A percentile compares a stretch with the other conserved stretches of the same genome.
Conservation (phyloP, 2,329 filamentous ascomycete species). For the Mariannaea sp. region DNA sequence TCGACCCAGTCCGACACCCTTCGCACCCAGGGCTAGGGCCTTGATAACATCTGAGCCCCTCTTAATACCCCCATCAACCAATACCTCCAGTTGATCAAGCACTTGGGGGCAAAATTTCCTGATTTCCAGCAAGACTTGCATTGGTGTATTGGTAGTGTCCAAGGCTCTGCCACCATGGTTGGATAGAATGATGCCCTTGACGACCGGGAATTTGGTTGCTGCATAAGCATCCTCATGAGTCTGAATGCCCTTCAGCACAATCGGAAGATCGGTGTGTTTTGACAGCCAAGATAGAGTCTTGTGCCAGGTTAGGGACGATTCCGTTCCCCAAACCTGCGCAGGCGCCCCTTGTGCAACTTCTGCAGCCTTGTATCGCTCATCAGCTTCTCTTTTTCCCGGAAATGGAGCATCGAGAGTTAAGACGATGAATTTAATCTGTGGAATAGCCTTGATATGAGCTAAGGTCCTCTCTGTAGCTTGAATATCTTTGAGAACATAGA, state of each 20-base stretch:
- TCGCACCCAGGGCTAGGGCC: conserved; percentile 67
- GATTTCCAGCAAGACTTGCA: conserved; percentile 66
- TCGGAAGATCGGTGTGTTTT: conserved; percentile 57
- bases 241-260: conserved; percentile 73
- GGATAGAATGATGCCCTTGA: conserved; percentile 60
- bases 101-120: conserved; percentile 63
- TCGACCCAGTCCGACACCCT: conserved; percentile 64
- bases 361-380: conserved; percentile 50
- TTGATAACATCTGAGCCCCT: conserved; percentile 71
- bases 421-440: conserved; percentile 65
- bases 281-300: conserved; percentile 43
- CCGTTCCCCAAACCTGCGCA: conserved; percentile 59
- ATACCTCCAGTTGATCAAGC: conserved; percentile 63
- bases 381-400: conserved; percentile 57
- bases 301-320: conserved; percentile 67
- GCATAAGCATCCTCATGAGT: conserved; percentile 64
- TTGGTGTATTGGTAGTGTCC: conserved; percentile 56
- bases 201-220: conserved; percentile 58
- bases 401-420: conserved; percentile 64
- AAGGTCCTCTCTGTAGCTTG: conserved; percentile 43
- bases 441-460: conserved; percentile 68
- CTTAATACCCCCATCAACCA: conserved; percentile 66
- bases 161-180: conserved; percentile 69
- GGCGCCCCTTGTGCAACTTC: conserved; percentile 58
- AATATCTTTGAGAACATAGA: conserved; percentile 64